Conservation (phyloP, 2,329 filamentous ascomycete genomes). For the Pleomassaria siparia region DNA sequence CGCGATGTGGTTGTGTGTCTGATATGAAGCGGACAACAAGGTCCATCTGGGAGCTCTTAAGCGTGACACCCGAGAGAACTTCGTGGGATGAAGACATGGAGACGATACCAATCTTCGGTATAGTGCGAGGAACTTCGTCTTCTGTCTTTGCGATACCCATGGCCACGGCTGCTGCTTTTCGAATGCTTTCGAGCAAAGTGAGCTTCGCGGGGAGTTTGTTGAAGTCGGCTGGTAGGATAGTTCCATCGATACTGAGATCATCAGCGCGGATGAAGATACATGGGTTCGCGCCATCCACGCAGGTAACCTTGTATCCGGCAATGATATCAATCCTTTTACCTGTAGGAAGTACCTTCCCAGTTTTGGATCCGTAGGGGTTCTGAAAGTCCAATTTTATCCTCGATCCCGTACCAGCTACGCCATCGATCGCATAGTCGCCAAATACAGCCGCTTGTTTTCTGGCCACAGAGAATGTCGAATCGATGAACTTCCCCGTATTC, state of each 20-base stretch:
- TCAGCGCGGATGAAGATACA: slow-evolving; percentile 62
- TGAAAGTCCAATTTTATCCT: slow-evolving; percentile 63
- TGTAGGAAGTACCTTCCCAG: slow-evolving; percentile 63
- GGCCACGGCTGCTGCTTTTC: slow-evolving; percentile 57
- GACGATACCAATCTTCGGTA: slow-evolving; percentile 66
- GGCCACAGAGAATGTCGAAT: slow-evolving; percentile 57
- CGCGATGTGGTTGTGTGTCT: slow-evolving; percentile 47
- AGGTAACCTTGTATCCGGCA: slow-evolving; percentile 54
- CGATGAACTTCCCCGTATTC: slow-evolving; percentile 67
- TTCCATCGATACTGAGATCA: slow-evolving; percentile 54
- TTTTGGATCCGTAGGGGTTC: slow-evolving; percentile 64
- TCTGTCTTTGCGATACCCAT: slow-evolving; percentile 61
- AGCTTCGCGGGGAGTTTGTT: slow-evolving; percentile 54
- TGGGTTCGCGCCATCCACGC: slow-evolving; percentile 66
- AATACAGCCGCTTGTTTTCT: slow-evolving; percentile 50
- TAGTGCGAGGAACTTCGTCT: slow-evolving; percentile 54
- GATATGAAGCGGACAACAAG: slow-evolving; percentile 49
- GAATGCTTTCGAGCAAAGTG: slow-evolving; percentile 58
- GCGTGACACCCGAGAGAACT: slow-evolving; percentile 42
- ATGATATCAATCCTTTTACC: slow-evolving; percentile 57
- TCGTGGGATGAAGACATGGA: slow-evolving; percentile 43
- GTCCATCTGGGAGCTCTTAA: slow-evolving; percentile 38
- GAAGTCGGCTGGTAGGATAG: slow-evolving; percentile 58
- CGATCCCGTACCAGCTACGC: slow-evolving; percentile 61
- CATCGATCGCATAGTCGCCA: slow-evolving; percentile 64